Percentiles rank a stretch among this genome's conserved stretches.
These are phyloP conservation scores for Neopestalotiopsis sp. DNA, from an alignment of 2,329 filamentous ascomycete genomes.

Conservation along the genomic window DNA sequence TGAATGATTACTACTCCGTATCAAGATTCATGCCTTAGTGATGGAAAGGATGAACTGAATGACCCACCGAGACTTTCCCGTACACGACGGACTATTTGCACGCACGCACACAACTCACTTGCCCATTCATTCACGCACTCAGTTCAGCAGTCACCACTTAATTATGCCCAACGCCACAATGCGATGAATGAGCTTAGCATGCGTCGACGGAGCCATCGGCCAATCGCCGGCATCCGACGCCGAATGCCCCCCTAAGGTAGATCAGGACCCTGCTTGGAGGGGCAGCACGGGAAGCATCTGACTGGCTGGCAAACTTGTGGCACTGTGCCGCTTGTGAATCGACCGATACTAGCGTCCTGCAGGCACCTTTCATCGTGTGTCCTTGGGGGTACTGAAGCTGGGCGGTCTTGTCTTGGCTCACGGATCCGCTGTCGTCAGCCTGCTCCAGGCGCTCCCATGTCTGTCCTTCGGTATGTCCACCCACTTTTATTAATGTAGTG, in stretches of 20 bases:
- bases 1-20: neutral
- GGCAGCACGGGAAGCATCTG: conserved; percentile 11
- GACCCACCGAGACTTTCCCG: neutral
- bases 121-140: neutral
- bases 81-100: neutral
- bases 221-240: conserved; percentile 7
- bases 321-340: conserved; percentile 16
- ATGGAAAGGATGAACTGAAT: neutral
- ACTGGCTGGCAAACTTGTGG: conserved; percentile 7
- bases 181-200: neutral
- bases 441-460: neutral
- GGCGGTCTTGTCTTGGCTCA: neutral
- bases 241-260: neutral
- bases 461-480: neutral
- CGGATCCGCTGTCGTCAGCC: conserved; percentile 5
- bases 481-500: neutral
- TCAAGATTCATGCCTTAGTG: neutral
- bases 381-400: neutral
- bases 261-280: conserved; percentile 18
- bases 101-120: too few species aligned
- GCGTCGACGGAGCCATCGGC: conserved; percentile 5
- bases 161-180: conserved; percentile 4
- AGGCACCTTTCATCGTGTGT: conserved; percentile 12
- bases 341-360: conserved; percentile 6
- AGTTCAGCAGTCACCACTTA: neutral